Evolutionary conservation across 306 rosid genomes (phyloP).

Genomic region (Casuarina glauca): DNA sequence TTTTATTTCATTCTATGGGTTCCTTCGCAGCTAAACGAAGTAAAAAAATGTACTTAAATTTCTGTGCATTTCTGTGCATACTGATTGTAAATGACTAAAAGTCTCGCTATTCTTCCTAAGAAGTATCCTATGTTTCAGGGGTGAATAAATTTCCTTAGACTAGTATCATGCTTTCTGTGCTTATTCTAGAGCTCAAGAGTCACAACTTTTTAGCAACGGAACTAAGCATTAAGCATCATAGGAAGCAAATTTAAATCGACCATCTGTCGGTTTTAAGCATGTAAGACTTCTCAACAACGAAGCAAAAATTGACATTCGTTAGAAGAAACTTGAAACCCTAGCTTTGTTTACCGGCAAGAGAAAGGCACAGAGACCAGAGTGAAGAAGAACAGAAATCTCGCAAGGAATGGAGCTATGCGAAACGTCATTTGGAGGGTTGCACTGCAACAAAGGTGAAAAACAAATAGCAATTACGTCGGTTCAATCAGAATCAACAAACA

Average conservation of each 20-base stretch:
- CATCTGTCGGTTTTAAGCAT: neutral
- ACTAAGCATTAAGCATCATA: neutral
- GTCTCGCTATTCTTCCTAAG: neutral
- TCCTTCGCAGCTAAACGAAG: neutral
- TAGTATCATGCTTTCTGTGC: neutral
- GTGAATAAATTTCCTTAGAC: neutral
- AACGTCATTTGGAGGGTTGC: conserved; percentile 19
- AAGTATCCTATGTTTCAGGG: neutral
- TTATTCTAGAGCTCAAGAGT: neutral
- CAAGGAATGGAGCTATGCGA: conserved; percentile 5
- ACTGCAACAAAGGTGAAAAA: conserved; percentile 8
- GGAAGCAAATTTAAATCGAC: neutral
- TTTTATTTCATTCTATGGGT: neutral
- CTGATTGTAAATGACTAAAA: neutral
- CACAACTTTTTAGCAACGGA: neutral
- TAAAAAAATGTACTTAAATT: neutral
- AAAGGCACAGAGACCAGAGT: conserved; percentile 7
- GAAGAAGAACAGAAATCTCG: conserved; percentile 13
- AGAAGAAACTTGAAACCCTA: neutral
- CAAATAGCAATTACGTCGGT: neutral
- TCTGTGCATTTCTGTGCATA: neutral
- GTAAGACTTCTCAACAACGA: conserved; percentile 10
- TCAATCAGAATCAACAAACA: neutral
- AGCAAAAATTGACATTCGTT: neutral
- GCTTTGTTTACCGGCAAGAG: conserved; percentile 1